phyloP scores from a whole-genome alignment of 352 stramenopile species.

The Pythium insidiosum region DNA sequence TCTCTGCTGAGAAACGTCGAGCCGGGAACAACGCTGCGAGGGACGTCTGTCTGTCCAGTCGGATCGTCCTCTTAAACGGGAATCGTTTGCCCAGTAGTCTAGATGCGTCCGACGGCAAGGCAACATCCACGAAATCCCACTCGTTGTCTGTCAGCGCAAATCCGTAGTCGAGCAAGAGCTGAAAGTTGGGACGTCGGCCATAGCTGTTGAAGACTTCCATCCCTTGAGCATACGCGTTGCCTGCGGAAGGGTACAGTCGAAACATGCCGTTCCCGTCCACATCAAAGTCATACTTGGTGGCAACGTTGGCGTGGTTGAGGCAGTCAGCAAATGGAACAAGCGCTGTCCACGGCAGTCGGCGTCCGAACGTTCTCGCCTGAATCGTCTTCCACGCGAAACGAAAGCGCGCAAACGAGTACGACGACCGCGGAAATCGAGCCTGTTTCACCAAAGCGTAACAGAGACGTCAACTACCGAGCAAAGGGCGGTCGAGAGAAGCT shows the following conservation, averaged over 20 bases:
- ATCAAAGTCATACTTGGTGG: conserved; percentile 84
- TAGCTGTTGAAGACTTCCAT: conserved; percentile 91
- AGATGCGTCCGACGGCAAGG: conserved; percentile 29
- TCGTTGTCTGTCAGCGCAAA: conserved; percentile 87
- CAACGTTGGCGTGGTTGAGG: conserved; percentile 88
- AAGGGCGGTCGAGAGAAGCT: too few relatives aligned
- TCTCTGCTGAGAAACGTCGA: conserved; percentile 1
- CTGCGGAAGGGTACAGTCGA: conserved; percentile 50
- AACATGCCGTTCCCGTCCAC: conserved; percentile 50
- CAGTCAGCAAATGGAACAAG: conserved; percentile 91
- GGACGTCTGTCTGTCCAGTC: conserved; percentile 35
- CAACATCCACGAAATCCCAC: conserved; percentile 77
- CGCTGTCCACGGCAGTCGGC: conserved; percentile 82
- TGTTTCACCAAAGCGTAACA: too few relatives aligned
- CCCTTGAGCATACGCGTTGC: conserved; percentile 42
- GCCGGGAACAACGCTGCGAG: conserved; percentile 40
- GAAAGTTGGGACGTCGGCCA: conserved; percentile 78
- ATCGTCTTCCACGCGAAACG: conserved; percentile 86
- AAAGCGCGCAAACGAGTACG: conserved; percentile 65
- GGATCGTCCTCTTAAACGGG: conserved; percentile 38
- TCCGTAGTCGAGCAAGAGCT: conserved; percentile 90
- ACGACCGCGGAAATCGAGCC: too few relatives aligned
- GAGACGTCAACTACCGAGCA: too few relatives aligned
- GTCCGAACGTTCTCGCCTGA: conserved; percentile 87
- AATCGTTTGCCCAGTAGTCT: conserved; percentile 21